phyloP scores from a whole-genome alignment of 2,329 filamentous ascomycete species.

The Parafenestella ontariensis region DNA sequence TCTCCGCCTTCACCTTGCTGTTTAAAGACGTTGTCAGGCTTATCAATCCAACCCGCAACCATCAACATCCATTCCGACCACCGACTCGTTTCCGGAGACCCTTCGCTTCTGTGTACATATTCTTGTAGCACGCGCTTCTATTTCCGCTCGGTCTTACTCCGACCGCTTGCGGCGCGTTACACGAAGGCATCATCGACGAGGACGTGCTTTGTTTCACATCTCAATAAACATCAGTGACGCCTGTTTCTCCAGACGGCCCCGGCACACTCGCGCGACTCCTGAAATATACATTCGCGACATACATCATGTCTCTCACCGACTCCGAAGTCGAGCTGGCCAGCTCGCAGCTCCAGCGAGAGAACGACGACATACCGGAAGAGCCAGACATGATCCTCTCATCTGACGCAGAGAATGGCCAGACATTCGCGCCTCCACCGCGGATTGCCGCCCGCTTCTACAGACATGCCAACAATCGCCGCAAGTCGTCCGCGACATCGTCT shows the following conservation, averaged over 20 bases:
- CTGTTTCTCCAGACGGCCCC: slow-evolving; percentile 16
- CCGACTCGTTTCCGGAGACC: slow-evolving; percentile 12
- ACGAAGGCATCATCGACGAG: slow-evolving; percentile 26
- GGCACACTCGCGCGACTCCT: slow-evolving; percentile 31
- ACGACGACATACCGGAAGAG: slow-evolving; percentile 53
- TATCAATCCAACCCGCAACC: slow-evolving; percentile 13
- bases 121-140: slow-evolving; percentile 24
- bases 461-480: slow-evolving; percentile 69
- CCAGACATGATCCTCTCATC: slow-evolving; percentile 51
- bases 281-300: slow-evolving; percentile 1
- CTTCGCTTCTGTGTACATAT: slow-evolving; percentile 31
- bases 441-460: slow-evolving; percentile 81
- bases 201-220: slow-evolving; percentile 43
- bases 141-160: slow-evolving; percentile 10
- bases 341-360: slow-evolving; percentile 35
- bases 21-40: slow-evolving; percentile 2
- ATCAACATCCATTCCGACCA: slow-evolving; percentile 7
- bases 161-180: slow-evolving; percentile 28
- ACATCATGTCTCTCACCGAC: slow-evolving; percentile 42
- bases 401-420: slow-evolving; percentile 46
- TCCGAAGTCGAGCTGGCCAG: slow-evolving; percentile 42
- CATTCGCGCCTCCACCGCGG: slow-evolving; percentile 73
- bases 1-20: slow-evolving; percentile 4
- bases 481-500: slow-evolving; percentile 78
- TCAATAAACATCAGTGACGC: slow-evolving; percentile 17